These are phyloP conservation scores for Hermanozyma aechmeae DNA, from an alignment of 805 yeast species.

Conservation along the genomic window DNA sequence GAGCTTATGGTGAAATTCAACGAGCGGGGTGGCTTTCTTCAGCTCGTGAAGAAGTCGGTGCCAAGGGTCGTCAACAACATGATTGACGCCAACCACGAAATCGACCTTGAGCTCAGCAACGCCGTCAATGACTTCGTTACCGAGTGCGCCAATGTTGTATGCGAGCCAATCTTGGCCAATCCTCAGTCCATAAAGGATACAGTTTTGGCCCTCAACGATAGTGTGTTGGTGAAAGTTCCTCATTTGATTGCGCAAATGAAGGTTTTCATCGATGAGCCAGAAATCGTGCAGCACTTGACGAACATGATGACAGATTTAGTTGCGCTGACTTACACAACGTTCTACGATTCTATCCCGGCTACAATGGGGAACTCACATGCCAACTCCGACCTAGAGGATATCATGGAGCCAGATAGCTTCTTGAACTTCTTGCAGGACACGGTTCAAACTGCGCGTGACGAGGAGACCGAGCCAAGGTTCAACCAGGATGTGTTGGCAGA, in stretches of 20 bases:
- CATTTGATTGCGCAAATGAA: constrained; percentile 42
- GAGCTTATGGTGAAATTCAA: constrained; percentile 35
- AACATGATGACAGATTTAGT: constrained; percentile 38
- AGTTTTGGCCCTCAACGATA: constrained; percentile 35
- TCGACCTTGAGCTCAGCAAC: constrained; percentile 63
- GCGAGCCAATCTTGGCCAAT: constrained; percentile 28
- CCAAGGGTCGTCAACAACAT: constrained; percentile 76
- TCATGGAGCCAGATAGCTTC: constrained; percentile 60
- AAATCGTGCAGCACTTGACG: constrained; percentile 24
- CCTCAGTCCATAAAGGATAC: constrained; percentile 13
- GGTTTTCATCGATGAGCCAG: constrained; percentile 47
- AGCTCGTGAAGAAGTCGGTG: constrained; percentile 55
- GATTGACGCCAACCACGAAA: constrained; percentile 67
- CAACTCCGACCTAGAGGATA: constrained; percentile 28
- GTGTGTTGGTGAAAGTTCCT: constrained; percentile 47
- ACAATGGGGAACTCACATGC: constrained; percentile 12
- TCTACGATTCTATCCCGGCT: constrained; percentile 7
- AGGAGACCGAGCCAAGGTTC: too few relatives aligned
- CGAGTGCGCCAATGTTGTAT: constrained; percentile 33
- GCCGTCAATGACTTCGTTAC: constrained; percentile 63
- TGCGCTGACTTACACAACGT: constrained; percentile 46
- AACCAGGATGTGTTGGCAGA: too few relatives aligned
- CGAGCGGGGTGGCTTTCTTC: constrained; percentile 28
- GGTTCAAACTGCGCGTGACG: constrained; percentile 6
- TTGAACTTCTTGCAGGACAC: constrained; percentile 37